Percentiles rank a stretch among this genome's conserved stretches.
Evolutionary conservation across 2,329 filamentous ascomycete species (phyloP).

Genomic region (Fusarium lateritium): DNA sequence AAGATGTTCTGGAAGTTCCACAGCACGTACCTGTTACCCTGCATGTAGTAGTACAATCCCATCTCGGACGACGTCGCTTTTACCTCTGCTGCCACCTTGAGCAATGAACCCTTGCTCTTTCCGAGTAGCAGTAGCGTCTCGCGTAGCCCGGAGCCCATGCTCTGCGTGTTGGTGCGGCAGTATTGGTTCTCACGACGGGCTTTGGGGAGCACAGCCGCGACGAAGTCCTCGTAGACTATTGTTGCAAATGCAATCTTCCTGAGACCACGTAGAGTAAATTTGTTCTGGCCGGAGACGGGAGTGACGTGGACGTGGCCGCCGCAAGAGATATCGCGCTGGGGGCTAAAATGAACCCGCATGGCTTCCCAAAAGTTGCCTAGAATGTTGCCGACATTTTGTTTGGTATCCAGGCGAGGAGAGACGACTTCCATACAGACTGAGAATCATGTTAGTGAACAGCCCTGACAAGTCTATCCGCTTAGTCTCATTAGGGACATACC

Average conservation of each 20-base stretch:
- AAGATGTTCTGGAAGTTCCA: conserved; percentile 61
- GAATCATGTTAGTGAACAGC: conserved; percentile 23
- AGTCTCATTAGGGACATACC: conserved; percentile 45
- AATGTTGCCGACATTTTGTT: conserved; percentile 51
- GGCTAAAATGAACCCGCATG: conserved; percentile 59
- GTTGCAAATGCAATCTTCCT: conserved; percentile 57
- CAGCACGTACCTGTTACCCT: conserved; percentile 57
- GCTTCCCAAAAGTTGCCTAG: conserved; percentile 60
- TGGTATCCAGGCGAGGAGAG: conserved; percentile 57
- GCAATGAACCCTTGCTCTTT: conserved; percentile 47
- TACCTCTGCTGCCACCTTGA: conserved; percentile 52
- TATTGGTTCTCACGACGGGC: conserved; percentile 55
- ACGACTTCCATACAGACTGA: conserved; percentile 60
- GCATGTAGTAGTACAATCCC: conserved; percentile 57
- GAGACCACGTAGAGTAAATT: conserved; percentile 55
- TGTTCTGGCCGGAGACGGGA: conserved; percentile 52
- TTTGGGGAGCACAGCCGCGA: conserved; percentile 52
- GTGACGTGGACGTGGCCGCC: conserved; percentile 60
- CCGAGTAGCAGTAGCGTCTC: conserved; percentile 49
- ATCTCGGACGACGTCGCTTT: conserved; percentile 45
- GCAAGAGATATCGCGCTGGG: conserved; percentile 54
- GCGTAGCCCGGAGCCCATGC: conserved; percentile 51
- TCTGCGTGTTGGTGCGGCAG: conserved; percentile 54
- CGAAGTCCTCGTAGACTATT: conserved; percentile 54
- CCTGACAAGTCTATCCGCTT: background rate